Base-by-base conservation (phyloP, 768 basidiomycete genomes). In the Coprinellus micaceus region DNA sequence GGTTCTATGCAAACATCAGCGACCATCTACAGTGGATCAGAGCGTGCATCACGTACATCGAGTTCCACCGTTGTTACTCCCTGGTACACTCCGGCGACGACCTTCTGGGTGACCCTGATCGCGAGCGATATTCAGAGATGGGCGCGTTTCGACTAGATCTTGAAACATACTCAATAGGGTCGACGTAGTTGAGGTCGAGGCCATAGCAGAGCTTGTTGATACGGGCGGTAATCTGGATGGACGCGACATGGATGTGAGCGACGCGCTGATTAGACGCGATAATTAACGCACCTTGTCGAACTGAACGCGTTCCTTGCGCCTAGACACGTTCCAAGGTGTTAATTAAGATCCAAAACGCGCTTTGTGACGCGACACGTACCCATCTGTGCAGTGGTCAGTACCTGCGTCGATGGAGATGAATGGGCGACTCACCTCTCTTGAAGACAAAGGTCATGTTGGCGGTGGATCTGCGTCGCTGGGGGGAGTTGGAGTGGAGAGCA, bases 1-100 rank as follows among this genome's bases (percentile, higher is more conserved):
- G 87, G 70, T 97, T 98, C 94, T 96, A 54, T n/a, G 25, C 10
- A 25, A 22, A 7, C 25, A 25, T 57, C 55, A 41, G 52, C 28
- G 25, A 54, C n/a, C 53, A 7, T 4, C 12, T 25, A 29, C 12
- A 24, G 2, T 19, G 52, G 6, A 44, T 6, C 17, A 15, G 49
- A 15, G 36, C 9, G 51, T 24, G 30, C 40, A 43, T 13, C 6
- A 76, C 90, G 63, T 63, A 95, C 94, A 74, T 99, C 96, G 55
- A 98, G 87, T 72, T 99, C 97, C 58, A 91, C 89, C 3, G 97
- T 99, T 0, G 96, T 99, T 24, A 98, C 94, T 21, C 94, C 95
- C 62, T 89, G 86, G 67, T 97, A 97, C 19, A 97, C 92, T 60
- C 94, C 95, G 24, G 84, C 82, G 41, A 95, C 89, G 57, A 97